phyloP scores from a whole-genome alignment of 108 stramenopile species.

The Pseudonitzschia multistriata region DNA sequence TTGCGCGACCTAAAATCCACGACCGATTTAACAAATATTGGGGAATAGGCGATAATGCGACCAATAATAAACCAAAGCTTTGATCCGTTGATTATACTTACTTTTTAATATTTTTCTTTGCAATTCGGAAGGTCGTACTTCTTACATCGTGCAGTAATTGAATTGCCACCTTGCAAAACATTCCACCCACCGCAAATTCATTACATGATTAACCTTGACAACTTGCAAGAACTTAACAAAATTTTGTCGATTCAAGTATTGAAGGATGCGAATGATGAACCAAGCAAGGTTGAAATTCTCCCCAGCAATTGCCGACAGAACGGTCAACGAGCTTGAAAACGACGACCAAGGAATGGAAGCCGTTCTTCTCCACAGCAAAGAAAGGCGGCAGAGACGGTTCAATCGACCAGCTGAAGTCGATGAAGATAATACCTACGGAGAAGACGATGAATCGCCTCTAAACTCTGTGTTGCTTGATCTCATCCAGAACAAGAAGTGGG shows the following conservation, averaged over 20 bases:
- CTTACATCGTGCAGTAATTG: background rate
- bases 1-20: background rate
- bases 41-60: background rate
- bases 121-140: too few species aligned
- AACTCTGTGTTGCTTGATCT: conserved; percentile 5
- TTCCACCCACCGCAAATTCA: too few species aligned
- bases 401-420: background rate
- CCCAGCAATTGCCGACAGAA: conserved; percentile 23
- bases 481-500: conserved; percentile 15
- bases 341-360: conserved; percentile 20
- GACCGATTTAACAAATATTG: background rate
- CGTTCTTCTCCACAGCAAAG: conserved; percentile 7
- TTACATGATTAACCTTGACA: background rate
- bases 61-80: background rate
- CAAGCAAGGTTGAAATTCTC: conserved; percentile 17
- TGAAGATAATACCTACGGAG: background rate
- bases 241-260: too few species aligned
- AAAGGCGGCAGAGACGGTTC: background rate
- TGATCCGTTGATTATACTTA: background rate
- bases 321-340: background rate
- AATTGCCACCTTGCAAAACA: background rate
- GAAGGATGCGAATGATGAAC: background rate
- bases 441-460: background rate
- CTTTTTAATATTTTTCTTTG: background rate
- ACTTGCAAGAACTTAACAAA: too few species aligned